Evolutionary conservation across 257 asterid species (phyloP).

Genomic region (Henckelia pumila): DNA sequence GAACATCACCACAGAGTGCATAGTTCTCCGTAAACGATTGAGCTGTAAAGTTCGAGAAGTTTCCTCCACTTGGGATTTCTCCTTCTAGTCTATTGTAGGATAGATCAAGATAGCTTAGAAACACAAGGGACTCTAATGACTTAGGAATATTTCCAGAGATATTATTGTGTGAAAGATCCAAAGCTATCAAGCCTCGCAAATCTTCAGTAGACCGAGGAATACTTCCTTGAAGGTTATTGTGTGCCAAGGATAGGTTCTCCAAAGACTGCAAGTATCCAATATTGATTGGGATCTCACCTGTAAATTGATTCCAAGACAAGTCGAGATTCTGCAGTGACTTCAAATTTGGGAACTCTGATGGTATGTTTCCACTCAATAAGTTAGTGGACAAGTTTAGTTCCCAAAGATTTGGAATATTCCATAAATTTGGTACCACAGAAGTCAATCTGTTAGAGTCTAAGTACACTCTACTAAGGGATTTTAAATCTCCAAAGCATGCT

Average conservation of each 20-base stretch:
- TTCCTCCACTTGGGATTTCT: conserved; percentile 23
- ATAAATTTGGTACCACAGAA: conserved; percentile 7
- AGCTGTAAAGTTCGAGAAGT: conserved; percentile 15
- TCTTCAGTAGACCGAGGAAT: not conserved
- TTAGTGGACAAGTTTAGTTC: conserved; percentile 25
- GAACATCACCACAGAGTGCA: conserved; percentile 15
- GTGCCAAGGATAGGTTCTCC: too few species aligned
- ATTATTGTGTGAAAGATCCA: conserved; percentile 21
- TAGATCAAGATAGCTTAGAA: conserved; percentile 10
- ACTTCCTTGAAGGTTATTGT: too few species aligned
- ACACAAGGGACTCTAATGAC: conserved; percentile 13
- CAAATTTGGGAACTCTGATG: conserved; percentile 7
- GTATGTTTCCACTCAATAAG: conserved; percentile 10
- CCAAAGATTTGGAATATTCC: conserved; percentile 8
- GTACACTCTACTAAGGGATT: conserved; percentile 5
- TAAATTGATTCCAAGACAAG: conserved; percentile 19
- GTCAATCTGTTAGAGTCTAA: conserved; percentile 25
- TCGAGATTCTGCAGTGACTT: conserved; percentile 8
- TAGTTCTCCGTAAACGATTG: conserved; percentile 4
- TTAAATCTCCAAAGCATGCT: conserved; percentile 15
- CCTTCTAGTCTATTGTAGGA: conserved; percentile 20
- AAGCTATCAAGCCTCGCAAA: not conserved
- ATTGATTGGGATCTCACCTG: conserved; percentile 26
- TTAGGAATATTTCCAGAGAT: conserved; percentile 21
- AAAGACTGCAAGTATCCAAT: not conserved